Evolutionary conservation across 805 yeast species (phyloP), one percentile per base, ranked within the genome.

Genomic region (Yarrowia sp.): DNA sequence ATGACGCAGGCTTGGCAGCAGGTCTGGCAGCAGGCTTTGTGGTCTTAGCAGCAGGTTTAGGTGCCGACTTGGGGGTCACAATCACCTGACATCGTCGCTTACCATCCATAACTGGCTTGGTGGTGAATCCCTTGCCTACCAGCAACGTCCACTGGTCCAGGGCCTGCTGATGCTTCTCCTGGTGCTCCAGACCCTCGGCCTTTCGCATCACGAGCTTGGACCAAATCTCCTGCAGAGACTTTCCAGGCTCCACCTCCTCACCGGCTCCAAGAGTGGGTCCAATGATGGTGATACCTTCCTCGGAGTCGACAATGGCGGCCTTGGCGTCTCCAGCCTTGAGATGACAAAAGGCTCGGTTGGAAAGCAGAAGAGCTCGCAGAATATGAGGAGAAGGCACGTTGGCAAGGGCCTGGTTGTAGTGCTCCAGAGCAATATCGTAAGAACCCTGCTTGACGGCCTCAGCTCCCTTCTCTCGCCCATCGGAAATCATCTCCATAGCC

Each of bases 181-280:
- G 71, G 74, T 85, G 85, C 75, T 95, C 99, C 43, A 86, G 79
- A 1, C 93, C 87, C 71, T 95, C 98, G 0, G 97, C 98, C 67
- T 84, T 83, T 67, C 88, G 84, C 2, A 83, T 76, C 56, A 85
- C 74, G 17, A 93, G 79, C 74, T 91, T 92, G 24, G 82, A 75
- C 88, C 92, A 90, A 74, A 95, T 85, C 17, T 84, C 85, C 71
- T 83, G 85, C 67, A 88, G 80, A 0, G 80, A 71, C 70, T 87
- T 86, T 6, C 82, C 85, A 8, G 73, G 73, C 66, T 83, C 86
- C 48, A 75, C 75, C 32, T 77, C 77, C 51, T 79, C 82, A 3
- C 75, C 74, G 36, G 73, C 77, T 0, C 78, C 77, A 65, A 76
- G 76, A 0, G 70, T 66, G 1, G 78, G 75, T 58, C 77, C 75